Percentiles rank a stretch among this genome's conserved stretches.
Evolutionary conservation across 1,284 basidiomycete genomes (phyloP).

Genomic region (Pterula multifida): DNA sequence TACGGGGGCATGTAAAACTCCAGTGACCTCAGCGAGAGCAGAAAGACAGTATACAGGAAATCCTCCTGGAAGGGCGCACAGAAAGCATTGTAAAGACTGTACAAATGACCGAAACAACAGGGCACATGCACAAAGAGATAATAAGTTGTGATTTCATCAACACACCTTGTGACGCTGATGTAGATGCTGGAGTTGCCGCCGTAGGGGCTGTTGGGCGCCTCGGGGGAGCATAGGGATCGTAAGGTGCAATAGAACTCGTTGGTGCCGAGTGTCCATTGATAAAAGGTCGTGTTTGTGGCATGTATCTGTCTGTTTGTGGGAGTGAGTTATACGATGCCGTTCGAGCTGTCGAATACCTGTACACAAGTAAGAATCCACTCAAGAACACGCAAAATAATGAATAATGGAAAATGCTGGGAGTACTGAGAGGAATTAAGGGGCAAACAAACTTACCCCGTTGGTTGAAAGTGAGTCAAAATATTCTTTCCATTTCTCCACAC

Average conservation of each 20-base stretch:
- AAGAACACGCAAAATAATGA: too few relatives aligned
- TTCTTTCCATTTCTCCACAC: slow-evolving; percentile 54
- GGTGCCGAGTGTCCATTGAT: slow-evolving; percentile 10
- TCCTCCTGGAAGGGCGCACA: neutral
- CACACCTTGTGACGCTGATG: slow-evolving; percentile 17
- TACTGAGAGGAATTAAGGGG: slow-evolving; percentile 13
- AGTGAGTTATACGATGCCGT: too few relatives aligned
- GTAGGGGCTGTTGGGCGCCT: slow-evolving; percentile 27
- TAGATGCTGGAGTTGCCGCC: slow-evolving; percentile 21
- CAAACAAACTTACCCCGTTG: slow-evolving; percentile 10
- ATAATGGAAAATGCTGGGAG: too few relatives aligned
- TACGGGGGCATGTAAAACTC: slow-evolving; percentile 2
- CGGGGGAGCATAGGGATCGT: slow-evolving; percentile 53
- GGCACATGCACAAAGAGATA: neutral
- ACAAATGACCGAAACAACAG: neutral
- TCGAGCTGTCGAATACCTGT: too few relatives aligned
- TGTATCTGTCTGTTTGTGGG: slow-evolving; percentile 14
- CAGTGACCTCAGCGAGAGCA: slow-evolving; percentile 4
- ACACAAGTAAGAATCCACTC: too few relatives aligned
- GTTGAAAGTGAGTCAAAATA: slow-evolving; percentile 49
- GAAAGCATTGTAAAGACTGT: neutral
- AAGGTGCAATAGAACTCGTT: slow-evolving; percentile 26
- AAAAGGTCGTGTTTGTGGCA: slow-evolving; percentile 16
- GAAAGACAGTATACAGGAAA: neutral
- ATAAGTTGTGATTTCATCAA: slow-evolving; percentile 13